Evolutionary conservation across 129 eudicot genomes (phyloP).

Genomic region (Pulicaria dysenterica): DNA sequence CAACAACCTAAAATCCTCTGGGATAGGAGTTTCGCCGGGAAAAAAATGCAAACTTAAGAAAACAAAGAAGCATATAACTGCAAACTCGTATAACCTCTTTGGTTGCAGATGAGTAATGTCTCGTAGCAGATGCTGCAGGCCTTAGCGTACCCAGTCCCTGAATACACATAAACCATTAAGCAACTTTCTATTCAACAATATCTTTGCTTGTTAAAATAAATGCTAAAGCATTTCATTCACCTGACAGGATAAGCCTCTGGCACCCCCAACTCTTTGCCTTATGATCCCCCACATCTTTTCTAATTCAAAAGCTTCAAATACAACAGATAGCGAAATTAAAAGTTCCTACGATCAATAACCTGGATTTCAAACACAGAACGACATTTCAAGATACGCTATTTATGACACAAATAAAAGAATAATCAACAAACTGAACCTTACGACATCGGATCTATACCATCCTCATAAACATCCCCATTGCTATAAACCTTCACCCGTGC

Average conservation of each 20-base stretch:
- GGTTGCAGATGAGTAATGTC: slow-evolving; percentile 45
- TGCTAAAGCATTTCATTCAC: slow-evolving; percentile 22
- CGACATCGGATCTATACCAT: slow-evolving; percentile 21
- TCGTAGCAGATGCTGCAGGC: slow-evolving; percentile 39
- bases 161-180: slow-evolving; percentile 1
- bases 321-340: slow-evolving; percentile 7
- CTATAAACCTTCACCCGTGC: slow-evolving; percentile 99
- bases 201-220: neutral
- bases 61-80: slow-evolving; percentile 7
- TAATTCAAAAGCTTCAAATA: slow-evolving; percentile 23
- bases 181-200: neutral
- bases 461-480: too few relatives aligned
- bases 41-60: slow-evolving; percentile 1
- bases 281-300: slow-evolving; percentile 38
- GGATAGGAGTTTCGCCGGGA: neutral
- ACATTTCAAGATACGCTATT: neutral
- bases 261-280: slow-evolving; percentile 37
- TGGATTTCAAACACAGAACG: neutral
- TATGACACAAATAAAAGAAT: neutral
- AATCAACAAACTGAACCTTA: neutral
- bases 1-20: slow-evolving; percentile 7
- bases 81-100: slow-evolving; percentile 46
- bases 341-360: neutral
- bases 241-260: slow-evolving; percentile 35
- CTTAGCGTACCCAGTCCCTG: slow-evolving; percentile 33